Base-by-base conservation (phyloP, 768 basidiomycete species). In the Mycena chlorophos region DNA sequence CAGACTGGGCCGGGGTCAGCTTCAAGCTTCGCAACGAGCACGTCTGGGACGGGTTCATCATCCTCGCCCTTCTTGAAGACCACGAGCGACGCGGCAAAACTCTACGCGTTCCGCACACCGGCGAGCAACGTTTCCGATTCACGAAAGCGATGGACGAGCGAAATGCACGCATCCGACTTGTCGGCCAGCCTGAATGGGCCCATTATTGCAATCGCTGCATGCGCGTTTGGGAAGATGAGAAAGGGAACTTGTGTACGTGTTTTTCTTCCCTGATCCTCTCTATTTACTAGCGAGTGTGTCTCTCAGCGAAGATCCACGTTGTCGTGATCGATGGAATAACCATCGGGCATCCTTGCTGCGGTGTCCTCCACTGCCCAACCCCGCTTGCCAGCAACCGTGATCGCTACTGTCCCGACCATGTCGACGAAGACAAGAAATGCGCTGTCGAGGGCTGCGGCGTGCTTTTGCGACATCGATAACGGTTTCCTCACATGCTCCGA, bases 191-290 rank as follows among this genome's bases (percentile, higher is more conserved):
- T 0, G 71, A 73, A 43, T 55, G 56, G 49, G 38, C 37, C 0
- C 71, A 74, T 45, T 64, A 56, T 29, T 74, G 73, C 37, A 47
- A 68, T 1, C 57, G 58, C 27, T 73, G 71, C 53, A 29, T 63
- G 2, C 58, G 68, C 0, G 45, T 63, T 4, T 67, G 48, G 34
- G 31, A 60, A 2, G 38, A 52, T 28, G 51, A 20, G 5, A 51
- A 60, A 37, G 58, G 63, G 1, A 28, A 38, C 12, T 8, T 54
- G 10, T 40, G 43, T 45, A 16, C 49, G 25, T 49, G 40, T 60
- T 27, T 34, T 46, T 54, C 29, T 47, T 23, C 19, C 19, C 5
- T 27, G 38, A 31, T 39, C 12, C 30, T 14, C 39, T 26, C 51
- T 22, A 6, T 12, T 53, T 22, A 28, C 5, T 23, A 19, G n/a